A percentile compares a stretch with the other conserved stretches of the same genome.
phyloP scores from a whole-genome alignment of 2,329 filamentous ascomycete genomes.

The Teratosphaeria zuluensis region DNA sequence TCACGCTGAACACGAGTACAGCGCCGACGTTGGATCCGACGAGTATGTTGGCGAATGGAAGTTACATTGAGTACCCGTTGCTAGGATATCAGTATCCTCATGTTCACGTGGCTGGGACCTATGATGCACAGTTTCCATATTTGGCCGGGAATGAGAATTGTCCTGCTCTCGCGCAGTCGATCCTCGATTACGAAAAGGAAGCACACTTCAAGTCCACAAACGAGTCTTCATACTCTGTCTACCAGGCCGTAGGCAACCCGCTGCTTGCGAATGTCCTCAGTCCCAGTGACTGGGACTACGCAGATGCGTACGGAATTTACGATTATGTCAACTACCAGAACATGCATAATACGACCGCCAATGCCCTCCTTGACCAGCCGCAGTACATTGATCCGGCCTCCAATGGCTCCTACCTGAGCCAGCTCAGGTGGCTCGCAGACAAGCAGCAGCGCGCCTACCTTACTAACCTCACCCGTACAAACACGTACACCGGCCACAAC shows the following conservation, averaged over 20 bases:
- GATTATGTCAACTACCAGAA: slow-evolving; percentile 48
- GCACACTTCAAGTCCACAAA: slow-evolving; percentile 32
- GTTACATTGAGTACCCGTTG: slow-evolving; percentile 37
- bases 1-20: slow-evolving; percentile 22
- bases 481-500: slow-evolving; percentile 16
- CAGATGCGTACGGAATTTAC: slow-evolving; percentile 44
- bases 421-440: slow-evolving; percentile 37
- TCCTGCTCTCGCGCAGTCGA: slow-evolving; percentile 22
- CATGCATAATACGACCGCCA: slow-evolving; percentile 40
- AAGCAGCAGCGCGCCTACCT: slow-evolving; percentile 35
- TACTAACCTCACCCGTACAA: slow-evolving; percentile 33
- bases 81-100: slow-evolving; percentile 49
- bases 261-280: slow-evolving; percentile 35
- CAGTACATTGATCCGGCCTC: slow-evolving; percentile 14
- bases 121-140: slow-evolving; percentile 43
- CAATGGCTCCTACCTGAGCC: slow-evolving; percentile 16
- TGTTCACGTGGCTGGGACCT: slow-evolving; percentile 34
- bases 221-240: slow-evolving; percentile 33
- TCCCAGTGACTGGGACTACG: slow-evolving; percentile 32
- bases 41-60: slow-evolving; percentile 40
- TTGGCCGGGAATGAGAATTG: slow-evolving; percentile 34
- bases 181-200: slow-evolving; percentile 33
- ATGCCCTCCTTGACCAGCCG: slow-evolving; percentile 22
- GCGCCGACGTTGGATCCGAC: slow-evolving; percentile 26
- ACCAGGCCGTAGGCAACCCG: slow-evolving; percentile 34